Percentiles rank a stretch among this genome's conserved stretches.
These are phyloP conservation scores for Pseudopediastrum boryanum DNA, from an alignment of 139 green algal genomes.

Conservation along the genomic window DNA sequence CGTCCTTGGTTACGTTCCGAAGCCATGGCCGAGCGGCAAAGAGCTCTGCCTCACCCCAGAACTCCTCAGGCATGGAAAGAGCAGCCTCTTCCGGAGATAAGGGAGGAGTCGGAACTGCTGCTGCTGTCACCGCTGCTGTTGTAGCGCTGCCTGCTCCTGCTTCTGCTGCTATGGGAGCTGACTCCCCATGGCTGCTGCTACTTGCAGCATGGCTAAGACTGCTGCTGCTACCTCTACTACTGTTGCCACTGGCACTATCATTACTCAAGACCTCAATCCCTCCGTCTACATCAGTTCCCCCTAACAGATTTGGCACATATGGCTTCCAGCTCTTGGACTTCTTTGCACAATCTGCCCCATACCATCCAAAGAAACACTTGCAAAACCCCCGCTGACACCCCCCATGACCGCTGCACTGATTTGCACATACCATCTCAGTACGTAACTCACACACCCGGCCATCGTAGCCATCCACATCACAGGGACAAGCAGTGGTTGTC, in stretches of 20 bases:
- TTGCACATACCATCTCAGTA: slow-evolving; percentile 61
- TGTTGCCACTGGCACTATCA: background rate
- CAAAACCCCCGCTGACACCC: slow-evolving; percentile 64
- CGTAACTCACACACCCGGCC: slow-evolving; percentile 50
- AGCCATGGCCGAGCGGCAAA: too few species aligned
- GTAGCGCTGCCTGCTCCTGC: background rate
- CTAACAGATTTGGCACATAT: too few species aligned
- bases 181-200: background rate
- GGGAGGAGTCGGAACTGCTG: too few species aligned
- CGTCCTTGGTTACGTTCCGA: too few species aligned
- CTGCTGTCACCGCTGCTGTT: too few species aligned
- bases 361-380: slow-evolving; percentile 61
- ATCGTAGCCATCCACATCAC: slow-evolving; percentile 45
- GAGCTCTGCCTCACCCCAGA: too few species aligned
- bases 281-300: slow-evolving; percentile 9
- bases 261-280: background rate
- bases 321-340: too few species aligned
- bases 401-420: slow-evolving; percentile 65
- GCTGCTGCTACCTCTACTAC: background rate
- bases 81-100: too few species aligned
- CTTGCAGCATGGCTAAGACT: too few species aligned
- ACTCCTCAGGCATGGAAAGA: too few species aligned
- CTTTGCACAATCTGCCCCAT: slow-evolving; percentile 68
- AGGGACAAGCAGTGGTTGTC: slow-evolving; percentile 28
- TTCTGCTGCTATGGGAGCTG: slow-evolving; percentile 7